These are phyloP conservation scores for Fusarium circinatum DNA, from an alignment of 2,329 filamentous ascomycete species.

Conservation along the genomic window DNA sequence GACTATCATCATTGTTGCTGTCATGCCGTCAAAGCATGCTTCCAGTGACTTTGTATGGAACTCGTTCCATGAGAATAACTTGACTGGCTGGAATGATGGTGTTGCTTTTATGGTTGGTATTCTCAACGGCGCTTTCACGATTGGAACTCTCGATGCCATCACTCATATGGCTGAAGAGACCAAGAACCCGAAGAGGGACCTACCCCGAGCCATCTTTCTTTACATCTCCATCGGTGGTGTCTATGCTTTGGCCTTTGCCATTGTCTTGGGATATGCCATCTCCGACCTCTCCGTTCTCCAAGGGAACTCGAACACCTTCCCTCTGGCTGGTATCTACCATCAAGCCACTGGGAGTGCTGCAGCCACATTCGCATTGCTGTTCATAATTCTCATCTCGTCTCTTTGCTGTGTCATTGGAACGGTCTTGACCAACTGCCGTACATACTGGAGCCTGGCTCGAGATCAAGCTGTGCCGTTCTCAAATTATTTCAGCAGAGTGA, in stretches of 20 bases:
- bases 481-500: slow-evolving; percentile 30
- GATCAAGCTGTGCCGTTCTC: slow-evolving; percentile 41
- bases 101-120: slow-evolving; percentile 41
- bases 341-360: slow-evolving; percentile 36
- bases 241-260: slow-evolving; percentile 35
- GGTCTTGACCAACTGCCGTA: slow-evolving; percentile 39
- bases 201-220: slow-evolving; percentile 35
- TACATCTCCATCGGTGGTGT: slow-evolving; percentile 41
- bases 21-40: slow-evolving; percentile 35
- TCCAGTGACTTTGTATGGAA: slow-evolving; percentile 38
- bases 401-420: slow-evolving; percentile 40
- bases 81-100: slow-evolving; percentile 40
- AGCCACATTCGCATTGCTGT: slow-evolving; percentile 34
- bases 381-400: slow-evolving; percentile 41
- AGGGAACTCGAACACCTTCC: slow-evolving; percentile 37
- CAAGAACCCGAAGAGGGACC: slow-evolving; percentile 28
- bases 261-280: slow-evolving; percentile 41
- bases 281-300: slow-evolving; percentile 38
- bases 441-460: slow-evolving; percentile 40
- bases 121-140: slow-evolving; percentile 41
- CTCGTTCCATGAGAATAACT: slow-evolving; percentile 39
- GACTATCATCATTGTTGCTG: slow-evolving; percentile 37
- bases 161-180: slow-evolving; percentile 43
- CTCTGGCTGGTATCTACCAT: slow-evolving; percentile 38
- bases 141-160: slow-evolving; percentile 39